Conservation (phyloP, 441 rosid genomes). For the Populus hybrid region DNA sequence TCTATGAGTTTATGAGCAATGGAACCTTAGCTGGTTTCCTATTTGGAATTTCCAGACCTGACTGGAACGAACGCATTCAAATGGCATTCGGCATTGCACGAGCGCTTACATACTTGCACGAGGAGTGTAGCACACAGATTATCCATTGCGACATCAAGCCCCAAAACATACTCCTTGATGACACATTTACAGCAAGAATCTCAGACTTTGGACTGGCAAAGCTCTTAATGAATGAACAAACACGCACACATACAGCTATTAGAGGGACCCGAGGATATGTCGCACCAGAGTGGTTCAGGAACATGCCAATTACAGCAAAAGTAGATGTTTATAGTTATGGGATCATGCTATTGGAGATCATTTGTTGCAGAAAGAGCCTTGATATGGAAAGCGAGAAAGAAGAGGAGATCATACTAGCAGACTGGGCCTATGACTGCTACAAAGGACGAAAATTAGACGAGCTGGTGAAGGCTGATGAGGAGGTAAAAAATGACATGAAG, state of each 20-base stretch:
- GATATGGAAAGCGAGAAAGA: slow-evolving; percentile 21
- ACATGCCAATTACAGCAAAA: slow-evolving; percentile 41
- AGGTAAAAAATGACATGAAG: slow-evolving; percentile 32
- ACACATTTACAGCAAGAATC: slow-evolving; percentile 26
- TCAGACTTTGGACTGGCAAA: slow-evolving; percentile 51
- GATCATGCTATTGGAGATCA: slow-evolving; percentile 42
- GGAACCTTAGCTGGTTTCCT: slow-evolving; percentile 34
- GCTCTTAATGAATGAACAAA: slow-evolving; percentile 38
- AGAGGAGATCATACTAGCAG: slow-evolving; percentile 30
- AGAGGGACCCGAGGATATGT: slow-evolving; percentile 46
- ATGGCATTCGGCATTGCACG: slow-evolving; percentile 33
- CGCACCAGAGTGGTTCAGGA: slow-evolving; percentile 44
- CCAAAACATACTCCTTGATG: slow-evolving; percentile 6
- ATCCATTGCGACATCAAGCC: slow-evolving; percentile 54
- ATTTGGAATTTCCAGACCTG: slow-evolving; percentile 23
- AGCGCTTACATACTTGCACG: slow-evolving; percentile 42
- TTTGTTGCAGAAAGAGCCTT: slow-evolving; percentile 44
- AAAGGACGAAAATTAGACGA: slow-evolving; percentile 18
- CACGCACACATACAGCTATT: slow-evolving; percentile 27
- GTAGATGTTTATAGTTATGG: slow-evolving; percentile 58
- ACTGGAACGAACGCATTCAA: slow-evolving; percentile 32
- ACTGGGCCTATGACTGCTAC: slow-evolving; percentile 50
- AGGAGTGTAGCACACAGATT: slow-evolving; percentile 38
- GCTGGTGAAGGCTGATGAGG: slow-evolving; percentile 39
- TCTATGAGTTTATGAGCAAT: slow-evolving; percentile 39